A percentile compares a stretch with the other conserved stretches of the same genome.
These are phyloP conservation scores for Globisporangium iwayamae DNA, from an alignment of 352 stramenopile species.

Conservation along the genomic window DNA sequence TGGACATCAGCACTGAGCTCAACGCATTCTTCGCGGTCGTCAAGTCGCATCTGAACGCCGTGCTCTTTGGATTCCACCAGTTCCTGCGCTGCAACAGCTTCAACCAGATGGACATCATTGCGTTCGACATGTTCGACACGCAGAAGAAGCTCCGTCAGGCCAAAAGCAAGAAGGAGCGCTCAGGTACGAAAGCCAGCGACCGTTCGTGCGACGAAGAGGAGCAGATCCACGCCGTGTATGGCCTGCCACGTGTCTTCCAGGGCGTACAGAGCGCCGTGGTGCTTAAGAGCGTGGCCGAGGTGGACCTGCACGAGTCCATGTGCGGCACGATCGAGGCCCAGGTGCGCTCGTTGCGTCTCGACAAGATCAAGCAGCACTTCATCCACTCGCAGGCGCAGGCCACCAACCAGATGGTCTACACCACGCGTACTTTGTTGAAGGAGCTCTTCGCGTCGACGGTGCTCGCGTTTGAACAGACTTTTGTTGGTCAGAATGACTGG, in stretches of 20 bases:
- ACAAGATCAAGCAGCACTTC: conserved; percentile 54
- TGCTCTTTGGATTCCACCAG: conserved; percentile 73
- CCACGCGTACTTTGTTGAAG: conserved; percentile 30
- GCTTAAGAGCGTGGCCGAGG: conserved; percentile 54
- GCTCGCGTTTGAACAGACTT: conserved; percentile 52
- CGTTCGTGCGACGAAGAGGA: conserved; percentile 37
- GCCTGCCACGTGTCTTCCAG: conserved; percentile 59
- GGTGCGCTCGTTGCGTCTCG: conserved; percentile 38
- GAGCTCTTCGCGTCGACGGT: conserved; percentile 51
- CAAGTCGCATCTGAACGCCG: conserved; percentile 59
- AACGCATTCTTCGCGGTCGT: conserved; percentile 43
- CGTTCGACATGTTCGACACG: conserved; percentile 71
- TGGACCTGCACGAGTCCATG: conserved; percentile 54
- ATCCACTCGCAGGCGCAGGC: conserved; percentile 19
- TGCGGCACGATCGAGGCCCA: conserved; percentile 53
- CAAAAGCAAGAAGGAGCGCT: conserved; percentile 16
- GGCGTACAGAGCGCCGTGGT: conserved; percentile 48
- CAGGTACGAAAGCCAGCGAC: neutral
- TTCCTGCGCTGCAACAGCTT: conserved; percentile 80
- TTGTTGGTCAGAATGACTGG: conserved; percentile 26
- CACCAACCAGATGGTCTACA: conserved; percentile 16
- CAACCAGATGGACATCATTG: conserved; percentile 69
- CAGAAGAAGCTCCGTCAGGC: conserved; percentile 50
- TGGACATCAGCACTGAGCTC: conserved; percentile 30
- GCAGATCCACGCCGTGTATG: conserved; percentile 35